Conservation (phyloP, 176 grass and related monocot genomes). For the Luzula sylvatica region DNA sequence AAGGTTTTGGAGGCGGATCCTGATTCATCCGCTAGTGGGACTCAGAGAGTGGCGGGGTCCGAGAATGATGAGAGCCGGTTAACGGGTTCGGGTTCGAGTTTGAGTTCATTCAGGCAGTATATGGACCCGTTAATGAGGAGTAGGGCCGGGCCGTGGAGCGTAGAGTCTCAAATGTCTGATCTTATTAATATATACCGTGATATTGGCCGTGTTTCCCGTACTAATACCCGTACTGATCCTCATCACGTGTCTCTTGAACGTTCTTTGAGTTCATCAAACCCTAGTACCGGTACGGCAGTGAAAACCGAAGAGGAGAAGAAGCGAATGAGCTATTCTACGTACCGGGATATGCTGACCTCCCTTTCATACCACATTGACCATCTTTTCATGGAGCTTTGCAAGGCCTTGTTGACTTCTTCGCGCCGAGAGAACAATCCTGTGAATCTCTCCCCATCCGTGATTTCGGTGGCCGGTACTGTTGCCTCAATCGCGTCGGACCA, state of each 20-base stretch:
- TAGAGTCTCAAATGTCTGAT: conserved; percentile 91
- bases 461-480: conserved; percentile 73
- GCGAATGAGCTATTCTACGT: conserved; percentile 57
- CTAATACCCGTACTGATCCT: conserved; percentile 44
- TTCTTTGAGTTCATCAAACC: conserved; percentile 30
- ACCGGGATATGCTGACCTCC: conserved; percentile 80
- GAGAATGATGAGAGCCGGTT: conserved; percentile 67
- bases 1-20: conserved; percentile 37
- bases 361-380: conserved; percentile 91
- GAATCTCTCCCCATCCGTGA: conserved; percentile 56
- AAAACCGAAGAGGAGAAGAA: conserved; percentile 66
- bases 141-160: conserved; percentile 64
- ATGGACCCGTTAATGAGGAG: conserved; percentile 92
- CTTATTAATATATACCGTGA: conserved; percentile 92
- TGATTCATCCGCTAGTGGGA: conserved; percentile 37
- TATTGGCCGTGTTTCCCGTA: conserved; percentile 62
- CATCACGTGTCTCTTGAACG: conserved; percentile 34
- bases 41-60: conserved; percentile 31
- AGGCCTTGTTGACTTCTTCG: conserved; percentile 80
- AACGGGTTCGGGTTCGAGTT: too few relatives aligned
- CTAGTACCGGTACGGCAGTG: not conserved
- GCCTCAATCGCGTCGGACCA: conserved; percentile 70
- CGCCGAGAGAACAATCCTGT: conserved; percentile 80
- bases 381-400: conserved; percentile 92
- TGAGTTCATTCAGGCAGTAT: conserved; percentile 79